Base-by-base conservation (phyloP, 2,329 filamentous ascomycete genomes). In the Penicillium sp. region DNA sequence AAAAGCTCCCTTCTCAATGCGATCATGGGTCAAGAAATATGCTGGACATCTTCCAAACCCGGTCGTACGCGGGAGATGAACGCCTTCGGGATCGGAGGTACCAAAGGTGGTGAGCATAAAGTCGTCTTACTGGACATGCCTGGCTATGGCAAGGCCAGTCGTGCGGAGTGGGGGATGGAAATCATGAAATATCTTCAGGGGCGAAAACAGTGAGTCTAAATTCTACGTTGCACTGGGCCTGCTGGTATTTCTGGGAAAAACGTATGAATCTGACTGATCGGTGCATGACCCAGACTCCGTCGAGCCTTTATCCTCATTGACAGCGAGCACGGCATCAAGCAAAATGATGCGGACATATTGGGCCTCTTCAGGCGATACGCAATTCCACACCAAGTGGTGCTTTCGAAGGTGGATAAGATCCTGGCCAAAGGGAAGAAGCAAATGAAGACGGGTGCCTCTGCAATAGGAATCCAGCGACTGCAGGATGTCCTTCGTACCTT, bases 41-140 rank as follows among this genome's bases (percentile, higher is more conserved):
- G 80, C 47, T 72, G 75, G 58, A 81, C 81, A 0, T 80, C 76
- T 4, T 76, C 75, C 3, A 80, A 78, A 13, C 80, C 81, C 0
- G 84, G 84, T 0, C 73, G 79, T 39, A 87, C 84, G 5, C 73
- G 73, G 51, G 77, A 78, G 13, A 84, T 87, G 80, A 85, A 85
- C 54, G 79, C 80, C 0, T 86, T 83, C 62, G 78, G 77, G 2
- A 73, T 85, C 18, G 74, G 80, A n/a, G 70, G 71, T n/a, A 68
- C 64, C 40, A 74, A 66, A 46, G 66, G 64, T 7, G 67, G 70
- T 45, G 63, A 72, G 49, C 63, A 66, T 13, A 75, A 71, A 53
- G 60, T 85, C 27, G 76, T 83, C 0, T 73, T 88, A 32, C 72
- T 88, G 18, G 84, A 88, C 64, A 85, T 85, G 78, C 85, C 84